Conservation (phyloP, 2,329 filamentous ascomycete genomes). For the Neospermospora avenae region DNA sequence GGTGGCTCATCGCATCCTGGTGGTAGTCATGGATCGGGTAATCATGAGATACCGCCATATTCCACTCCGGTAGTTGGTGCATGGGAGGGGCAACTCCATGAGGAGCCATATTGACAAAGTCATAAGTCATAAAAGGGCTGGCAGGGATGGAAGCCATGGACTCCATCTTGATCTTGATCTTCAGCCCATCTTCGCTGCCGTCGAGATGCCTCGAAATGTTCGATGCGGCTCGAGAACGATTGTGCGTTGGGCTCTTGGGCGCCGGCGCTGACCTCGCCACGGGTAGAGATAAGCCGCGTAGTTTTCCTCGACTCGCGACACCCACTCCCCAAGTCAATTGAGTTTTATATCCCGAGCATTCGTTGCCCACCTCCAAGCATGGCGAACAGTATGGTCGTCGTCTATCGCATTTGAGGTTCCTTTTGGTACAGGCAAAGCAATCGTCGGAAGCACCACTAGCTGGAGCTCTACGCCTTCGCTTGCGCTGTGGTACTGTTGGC, state of each 20-base stretch:
- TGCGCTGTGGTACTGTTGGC: slow-evolving; percentile 34
- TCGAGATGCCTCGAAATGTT: slow-evolving; percentile 24
- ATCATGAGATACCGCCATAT: slow-evolving; percentile 30
- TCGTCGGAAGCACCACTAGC: slow-evolving; percentile 88
- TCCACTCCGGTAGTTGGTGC: slow-evolving; percentile 33
- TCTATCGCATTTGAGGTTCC: slow-evolving; percentile 82
- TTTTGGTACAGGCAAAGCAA: slow-evolving; percentile 89
- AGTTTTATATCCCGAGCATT: slow-evolving; percentile 95
- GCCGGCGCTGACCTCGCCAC: slow-evolving; percentile 57
- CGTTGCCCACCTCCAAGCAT: slow-evolving; percentile 86
- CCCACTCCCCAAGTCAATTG: slow-evolving; percentile 96
- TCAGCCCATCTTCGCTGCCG: slow-evolving; percentile 22
- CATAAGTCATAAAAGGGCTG: slow-evolving; percentile 37
- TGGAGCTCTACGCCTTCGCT: slow-evolving; percentile 84
- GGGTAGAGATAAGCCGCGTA: slow-evolving; percentile 79
- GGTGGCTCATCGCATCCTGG: slow-evolving; percentile 26
- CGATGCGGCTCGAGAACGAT: slow-evolving; percentile 30
- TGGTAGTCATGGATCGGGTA: slow-evolving; percentile 30
- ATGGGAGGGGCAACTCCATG: slow-evolving; percentile 28
- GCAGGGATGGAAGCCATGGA: slow-evolving; percentile 21
- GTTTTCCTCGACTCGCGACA: slow-evolving; percentile 91
- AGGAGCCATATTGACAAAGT: slow-evolving; percentile 40
- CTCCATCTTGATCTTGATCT: slow-evolving; percentile 35
- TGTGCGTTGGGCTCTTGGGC: slow-evolving; percentile 35
- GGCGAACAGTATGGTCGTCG: slow-evolving; percentile 92